Percentiles rank a stretch among this genome's conserved stretches.
These are phyloP conservation scores for Ceriops zippeliana DNA, from an alignment of 345 rosid genomes.

Conservation along the genomic window DNA sequence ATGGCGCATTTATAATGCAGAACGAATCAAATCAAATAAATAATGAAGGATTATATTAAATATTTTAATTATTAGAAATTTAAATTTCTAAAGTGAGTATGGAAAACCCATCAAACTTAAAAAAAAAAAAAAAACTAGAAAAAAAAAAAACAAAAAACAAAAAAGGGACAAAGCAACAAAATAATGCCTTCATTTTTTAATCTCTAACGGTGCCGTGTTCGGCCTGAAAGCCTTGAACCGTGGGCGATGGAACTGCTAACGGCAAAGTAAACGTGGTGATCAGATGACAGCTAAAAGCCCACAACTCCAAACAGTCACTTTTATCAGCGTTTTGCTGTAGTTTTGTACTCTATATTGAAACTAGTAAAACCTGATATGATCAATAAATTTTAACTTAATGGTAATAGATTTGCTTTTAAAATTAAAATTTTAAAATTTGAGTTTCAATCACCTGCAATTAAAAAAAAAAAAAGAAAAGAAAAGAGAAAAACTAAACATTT, in stretches of 20 bases:
- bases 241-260: too few relatives aligned
- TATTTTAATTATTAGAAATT: too few relatives aligned
- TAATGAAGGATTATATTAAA: too few relatives aligned
- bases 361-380: too few relatives aligned
- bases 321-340: not conserved
- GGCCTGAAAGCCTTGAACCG: too few relatives aligned
- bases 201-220: too few relatives aligned
- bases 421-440: not conserved
- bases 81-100: too few relatives aligned
- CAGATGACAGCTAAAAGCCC: constrained; percentile 9
- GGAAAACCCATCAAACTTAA: not conserved
- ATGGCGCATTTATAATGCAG: too few relatives aligned
- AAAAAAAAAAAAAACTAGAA: not conserved
- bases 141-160: not conserved
- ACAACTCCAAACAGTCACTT: not conserved
- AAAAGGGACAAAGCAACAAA: not conserved
- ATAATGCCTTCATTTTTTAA: too few relatives aligned
- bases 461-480: not conserved
- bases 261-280: not conserved
- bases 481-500: not conserved
- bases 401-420: not conserved
- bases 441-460: not conserved
- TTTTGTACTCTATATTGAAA: too few relatives aligned
- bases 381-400: too few relatives aligned
- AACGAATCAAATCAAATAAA: too few relatives aligned